Base-by-base conservation (phyloP, 2,329 filamentous ascomycete species). In the Alternaria viburni region DNA sequence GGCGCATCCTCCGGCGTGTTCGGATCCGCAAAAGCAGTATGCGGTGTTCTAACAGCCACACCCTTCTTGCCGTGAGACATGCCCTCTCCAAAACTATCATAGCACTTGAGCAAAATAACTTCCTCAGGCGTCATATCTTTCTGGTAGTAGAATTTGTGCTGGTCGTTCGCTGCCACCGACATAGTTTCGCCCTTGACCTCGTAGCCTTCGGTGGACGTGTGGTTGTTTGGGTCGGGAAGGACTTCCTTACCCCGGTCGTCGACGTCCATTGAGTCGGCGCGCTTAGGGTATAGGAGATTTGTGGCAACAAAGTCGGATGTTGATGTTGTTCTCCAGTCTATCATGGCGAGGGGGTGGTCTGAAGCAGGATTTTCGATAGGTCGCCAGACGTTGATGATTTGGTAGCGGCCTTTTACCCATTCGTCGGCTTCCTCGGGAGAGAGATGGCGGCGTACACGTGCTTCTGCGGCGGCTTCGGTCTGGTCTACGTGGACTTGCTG, bases 401-500 rank as follows among this genome's bases (percentile, higher is more conserved):
- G 88, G 72, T 87, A 90, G 6, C 90, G 83, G 8, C 84, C 83
- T 59, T 83, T 82, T 3, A 91, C 68, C 10, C 91, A 78, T 57
- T 83, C 82, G 26, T 89, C 86, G 0, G 84, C 86, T 69, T 89
- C 87, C 1, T 83, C 82, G 3, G 76, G 78, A 0, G 85, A 81
- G 0, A 90, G 67, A 69, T 92, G 90, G 1, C 88, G 82, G 2
- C 87, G 83, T 13, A 91, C 89, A 12, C 90, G 85, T 1, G 79
- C 83, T 62, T 85, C 87, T 0, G 89, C 88, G 0, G 90, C 90
- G 0, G 72, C 78, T 0, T 89, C 86, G 0, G 90, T 91, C 79
- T 92, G 90, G 72, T 93, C 90, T 13, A 92, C 89, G 65, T 92
- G 90, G 0, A 92, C 88, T 68, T 88, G 86, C 75, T 90, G 87